Conservation (phyloP, 2,329 filamentous ascomycete species). For the Didymella segeticola region DNA sequence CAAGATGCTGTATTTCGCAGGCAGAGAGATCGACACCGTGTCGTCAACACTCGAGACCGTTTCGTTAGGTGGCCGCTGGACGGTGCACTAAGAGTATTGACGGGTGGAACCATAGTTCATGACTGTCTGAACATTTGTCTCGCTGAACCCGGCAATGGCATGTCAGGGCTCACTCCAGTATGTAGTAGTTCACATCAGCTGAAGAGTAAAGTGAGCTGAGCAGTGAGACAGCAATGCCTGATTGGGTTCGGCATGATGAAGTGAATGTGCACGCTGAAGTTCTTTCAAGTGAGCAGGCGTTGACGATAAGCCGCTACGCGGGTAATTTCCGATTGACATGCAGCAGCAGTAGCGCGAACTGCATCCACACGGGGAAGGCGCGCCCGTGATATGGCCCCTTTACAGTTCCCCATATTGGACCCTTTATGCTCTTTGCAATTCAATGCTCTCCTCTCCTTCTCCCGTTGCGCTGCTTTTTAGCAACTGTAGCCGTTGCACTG, state of each 20-base stretch:
- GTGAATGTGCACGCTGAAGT: slow-evolving; percentile 19
- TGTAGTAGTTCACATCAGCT: neutral
- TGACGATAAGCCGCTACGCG: slow-evolving; percentile 17
- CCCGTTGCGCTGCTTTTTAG: slow-evolving; percentile 24
- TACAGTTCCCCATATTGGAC: slow-evolving; percentile 15
- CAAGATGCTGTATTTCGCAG: neutral
- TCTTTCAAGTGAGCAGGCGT: slow-evolving; percentile 34
- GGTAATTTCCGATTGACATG: slow-evolving; percentile 14
- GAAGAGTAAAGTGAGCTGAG: neutral
- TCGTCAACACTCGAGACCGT: neutral
- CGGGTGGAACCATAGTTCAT: slow-evolving; percentile 5
- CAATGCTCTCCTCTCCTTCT: slow-evolving; percentile 20
- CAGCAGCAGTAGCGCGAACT: slow-evolving; percentile 18
- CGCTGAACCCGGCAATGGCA: neutral
- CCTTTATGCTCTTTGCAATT: neutral
- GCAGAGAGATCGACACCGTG: neutral
- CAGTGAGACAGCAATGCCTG: slow-evolving; percentile 2
- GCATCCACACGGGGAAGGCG: slow-evolving; percentile 8
- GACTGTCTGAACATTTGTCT: neutral
- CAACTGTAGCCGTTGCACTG: slow-evolving; percentile 22
- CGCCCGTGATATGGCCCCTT: slow-evolving; percentile 3
- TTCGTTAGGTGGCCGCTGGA: slow-evolving; percentile 8
- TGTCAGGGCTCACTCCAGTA: neutral
- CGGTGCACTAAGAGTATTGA: slow-evolving; percentile 13
- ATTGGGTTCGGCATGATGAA: neutral